Evolutionary conservation across 768 basidiomycete species (phyloP).

Genomic region (Termitomyces sp.): DNA sequence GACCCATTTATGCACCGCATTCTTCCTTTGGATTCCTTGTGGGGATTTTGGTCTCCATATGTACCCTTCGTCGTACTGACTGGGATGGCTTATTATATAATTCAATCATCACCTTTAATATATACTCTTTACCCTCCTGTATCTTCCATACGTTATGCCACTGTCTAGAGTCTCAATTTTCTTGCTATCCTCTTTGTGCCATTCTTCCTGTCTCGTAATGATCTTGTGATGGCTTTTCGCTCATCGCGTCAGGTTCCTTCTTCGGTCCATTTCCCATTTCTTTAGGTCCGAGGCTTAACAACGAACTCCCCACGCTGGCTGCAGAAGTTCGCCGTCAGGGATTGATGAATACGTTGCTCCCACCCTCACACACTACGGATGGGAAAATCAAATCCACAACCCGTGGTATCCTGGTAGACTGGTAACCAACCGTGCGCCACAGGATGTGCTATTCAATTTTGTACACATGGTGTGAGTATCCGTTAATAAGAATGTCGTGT

Average conservation of each 20-base stretch:
- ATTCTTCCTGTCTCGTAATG: background rate
- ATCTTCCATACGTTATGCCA: slow-evolving; percentile 1
- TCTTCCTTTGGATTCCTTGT: slow-evolving; percentile 5
- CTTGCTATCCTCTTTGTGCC: background rate
- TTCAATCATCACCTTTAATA: slow-evolving; percentile 7
- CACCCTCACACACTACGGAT: background rate
- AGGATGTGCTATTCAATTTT: too few relatives aligned
- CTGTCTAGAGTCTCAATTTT: slow-evolving; percentile 4
- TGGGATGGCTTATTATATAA: slow-evolving; percentile 1
- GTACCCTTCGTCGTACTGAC: slow-evolving; percentile 1
- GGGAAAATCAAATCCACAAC: background rate
- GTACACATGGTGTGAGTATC: too few relatives aligned
- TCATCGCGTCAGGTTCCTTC: too few relatives aligned
- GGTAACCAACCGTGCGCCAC: too few relatives aligned
- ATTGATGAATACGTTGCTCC: background rate
- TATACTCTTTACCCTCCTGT: slow-evolving; percentile 1
- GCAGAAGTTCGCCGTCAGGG: background rate
- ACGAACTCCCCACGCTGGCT: too few relatives aligned
- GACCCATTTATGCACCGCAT: slow-evolving; percentile 6
- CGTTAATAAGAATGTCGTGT: too few relatives aligned
- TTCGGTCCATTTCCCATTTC: background rate
- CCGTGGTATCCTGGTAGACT: background rate
- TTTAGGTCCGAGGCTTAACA: background rate
- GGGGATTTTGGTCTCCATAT: slow-evolving; percentile 2
- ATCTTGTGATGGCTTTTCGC: background rate